A percentile compares a stretch with the other conserved stretches of the same genome.
These are phyloP conservation scores for Apiospora sp. DNA, from an alignment of 2,329 filamentous ascomycete genomes.

Conservation along the genomic window DNA sequence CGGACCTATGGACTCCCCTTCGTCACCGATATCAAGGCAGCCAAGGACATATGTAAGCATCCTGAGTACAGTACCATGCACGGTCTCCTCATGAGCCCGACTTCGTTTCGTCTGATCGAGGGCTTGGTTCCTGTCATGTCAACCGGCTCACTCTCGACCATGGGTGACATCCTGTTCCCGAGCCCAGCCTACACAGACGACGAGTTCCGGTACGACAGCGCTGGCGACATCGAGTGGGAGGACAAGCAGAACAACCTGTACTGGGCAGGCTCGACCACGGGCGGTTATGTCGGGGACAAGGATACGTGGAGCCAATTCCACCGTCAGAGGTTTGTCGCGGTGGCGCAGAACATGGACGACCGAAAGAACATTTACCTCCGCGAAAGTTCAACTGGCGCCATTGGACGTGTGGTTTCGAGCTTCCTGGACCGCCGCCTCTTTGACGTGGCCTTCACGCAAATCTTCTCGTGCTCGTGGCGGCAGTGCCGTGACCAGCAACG, in stretches of 20 bases:
- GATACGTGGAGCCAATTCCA: constrained; percentile 53
- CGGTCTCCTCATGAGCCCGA: constrained; percentile 54
- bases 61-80: constrained; percentile 52
- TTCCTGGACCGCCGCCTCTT: constrained; percentile 50
- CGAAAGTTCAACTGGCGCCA: constrained; percentile 31
- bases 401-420: constrained; percentile 32
- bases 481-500: constrained; percentile 47
- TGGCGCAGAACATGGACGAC: constrained; percentile 45
- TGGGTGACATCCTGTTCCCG: constrained; percentile 61
- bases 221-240: constrained; percentile 55
- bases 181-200: constrained; percentile 56
- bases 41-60: constrained; percentile 53
- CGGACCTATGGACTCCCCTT: constrained; percentile 45
- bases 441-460: constrained; percentile 53
- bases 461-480: constrained; percentile 53
- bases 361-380: constrained; percentile 44
- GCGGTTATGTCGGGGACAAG: constrained; percentile 47
- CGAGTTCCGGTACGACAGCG: constrained; percentile 50
- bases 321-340: constrained; percentile 54
- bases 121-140: constrained; percentile 56
- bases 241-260: constrained; percentile 60
- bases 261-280: constrained; percentile 65
- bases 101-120: constrained; percentile 50
- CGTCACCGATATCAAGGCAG: constrained; percentile 38
- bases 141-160: constrained; percentile 52